phyloP scores from a whole-genome alignment of 139 green algal species.

The Coelastrella sp. region DNA sequence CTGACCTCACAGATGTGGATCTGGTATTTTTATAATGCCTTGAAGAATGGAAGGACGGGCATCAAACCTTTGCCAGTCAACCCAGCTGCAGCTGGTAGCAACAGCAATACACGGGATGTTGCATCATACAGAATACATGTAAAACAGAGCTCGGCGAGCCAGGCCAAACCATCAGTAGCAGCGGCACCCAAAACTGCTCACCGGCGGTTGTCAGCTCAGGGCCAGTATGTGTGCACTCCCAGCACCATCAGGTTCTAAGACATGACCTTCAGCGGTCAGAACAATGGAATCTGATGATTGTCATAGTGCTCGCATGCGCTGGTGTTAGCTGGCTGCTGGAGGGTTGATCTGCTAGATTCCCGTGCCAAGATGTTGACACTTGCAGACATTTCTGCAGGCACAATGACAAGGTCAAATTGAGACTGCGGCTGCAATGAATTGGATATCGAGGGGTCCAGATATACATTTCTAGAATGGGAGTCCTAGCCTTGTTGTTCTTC shows the following conservation, averaged over 20 bases:
- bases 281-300: too few species aligned
- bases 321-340: too few species aligned
- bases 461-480: too few species aligned
- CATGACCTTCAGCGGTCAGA: too few species aligned
- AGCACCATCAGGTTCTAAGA: background rate
- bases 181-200: background rate
- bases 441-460: too few species aligned
- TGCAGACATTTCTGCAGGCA: too few species aligned
- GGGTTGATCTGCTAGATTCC: too few species aligned
- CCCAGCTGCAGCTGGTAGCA: background rate
- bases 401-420: too few species aligned
- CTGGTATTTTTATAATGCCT: conserved; percentile 18
- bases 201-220: background rate
- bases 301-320: too few species aligned
- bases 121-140: background rate
- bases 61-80: background rate
- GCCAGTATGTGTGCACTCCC: background rate
- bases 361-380: too few species aligned
- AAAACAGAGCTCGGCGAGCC: background rate
- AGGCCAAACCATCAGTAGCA: background rate
- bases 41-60: background rate
- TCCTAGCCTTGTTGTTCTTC: too few species aligned
- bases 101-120: background rate
- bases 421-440: too few species aligned
- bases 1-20: conserved; percentile 6